These are phyloP conservation scores for Penicillium subrubescens DNA, from an alignment of 495 filamentous ascomycete species.

Conservation along the genomic window DNA sequence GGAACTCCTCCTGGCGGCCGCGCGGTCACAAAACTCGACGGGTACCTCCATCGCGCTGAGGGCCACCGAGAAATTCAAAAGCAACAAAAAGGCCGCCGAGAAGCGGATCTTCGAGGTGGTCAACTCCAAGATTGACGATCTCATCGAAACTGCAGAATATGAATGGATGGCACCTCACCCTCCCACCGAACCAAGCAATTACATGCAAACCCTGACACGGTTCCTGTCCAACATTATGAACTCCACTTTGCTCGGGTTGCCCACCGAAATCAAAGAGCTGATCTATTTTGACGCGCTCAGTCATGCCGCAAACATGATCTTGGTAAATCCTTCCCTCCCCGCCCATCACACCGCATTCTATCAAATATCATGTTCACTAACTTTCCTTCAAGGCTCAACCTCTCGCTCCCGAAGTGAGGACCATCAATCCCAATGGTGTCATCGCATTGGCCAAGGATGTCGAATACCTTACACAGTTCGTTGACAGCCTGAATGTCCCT, in stretches of 20 bases:
- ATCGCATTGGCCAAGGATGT: conserved; percentile 80
- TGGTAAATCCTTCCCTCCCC: conserved; percentile 51
- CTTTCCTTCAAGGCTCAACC: conserved; percentile 65
- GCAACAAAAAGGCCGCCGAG: conserved; percentile 92
- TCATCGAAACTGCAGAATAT: conserved; percentile 95
- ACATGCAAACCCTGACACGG: conserved; percentile 89
- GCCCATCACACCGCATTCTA: background rate
- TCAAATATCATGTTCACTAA: conserved; percentile 11
- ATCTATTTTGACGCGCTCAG: conserved; percentile 97
- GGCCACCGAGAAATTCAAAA: conserved; percentile 83
- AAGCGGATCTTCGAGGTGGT: conserved; percentile 98
- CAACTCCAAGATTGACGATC: conserved; percentile 97
- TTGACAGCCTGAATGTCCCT: conserved; percentile 75
- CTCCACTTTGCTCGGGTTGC: conserved; percentile 86
- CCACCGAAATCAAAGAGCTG: conserved; percentile 91
- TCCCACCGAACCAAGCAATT: conserved; percentile 75
- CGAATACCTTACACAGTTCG: conserved; percentile 78
- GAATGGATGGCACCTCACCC: conserved; percentile 78
- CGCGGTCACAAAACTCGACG: conserved; percentile 70
- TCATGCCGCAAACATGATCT: conserved; percentile 84
- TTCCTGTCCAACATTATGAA: conserved; percentile 98
- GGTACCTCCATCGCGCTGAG: conserved; percentile 73
- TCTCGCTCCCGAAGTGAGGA: conserved; percentile 73
- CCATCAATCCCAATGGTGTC: conserved; percentile 86
- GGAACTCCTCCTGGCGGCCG: conserved; percentile 78